Conservation (phyloP, 73 alveolate species). For the Blepharisma japonicum region DNA sequence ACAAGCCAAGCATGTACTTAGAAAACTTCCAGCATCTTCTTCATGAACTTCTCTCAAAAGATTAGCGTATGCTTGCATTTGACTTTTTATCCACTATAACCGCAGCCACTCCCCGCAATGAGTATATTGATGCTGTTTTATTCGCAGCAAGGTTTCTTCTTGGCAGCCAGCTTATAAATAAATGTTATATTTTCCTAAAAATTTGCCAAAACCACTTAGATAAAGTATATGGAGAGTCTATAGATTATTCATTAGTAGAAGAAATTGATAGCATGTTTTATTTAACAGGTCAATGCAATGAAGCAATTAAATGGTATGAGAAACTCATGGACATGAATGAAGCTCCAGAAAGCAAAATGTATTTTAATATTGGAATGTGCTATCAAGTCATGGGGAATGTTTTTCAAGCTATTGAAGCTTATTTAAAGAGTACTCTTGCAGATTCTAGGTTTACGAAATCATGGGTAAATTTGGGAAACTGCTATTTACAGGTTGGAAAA, state of each 20-base stretch:
- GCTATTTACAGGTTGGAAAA: neutral
- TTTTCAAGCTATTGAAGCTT: constrained; percentile 9
- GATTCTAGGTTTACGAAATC: constrained; percentile 14
- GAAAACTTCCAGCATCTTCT: neutral
- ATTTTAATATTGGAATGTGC: constrained; percentile 27
- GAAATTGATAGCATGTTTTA: constrained; percentile 17
- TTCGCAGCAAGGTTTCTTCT: constrained; percentile 25
- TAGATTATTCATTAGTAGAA: constrained; percentile 2
- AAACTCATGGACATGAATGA: constrained; percentile 6
- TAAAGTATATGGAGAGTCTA: neutral
- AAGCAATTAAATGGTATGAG: constrained; percentile 15
- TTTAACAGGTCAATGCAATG: neutral
- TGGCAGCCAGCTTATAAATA: neutral
- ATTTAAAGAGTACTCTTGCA: neutral
- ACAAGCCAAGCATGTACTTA: too few species aligned
- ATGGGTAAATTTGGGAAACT: neutral
- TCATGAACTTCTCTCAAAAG: constrained; percentile 1
- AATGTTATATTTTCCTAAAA: constrained; percentile 17
- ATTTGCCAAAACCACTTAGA: neutral
- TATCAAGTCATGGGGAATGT: neutral
- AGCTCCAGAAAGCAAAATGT: neutral
- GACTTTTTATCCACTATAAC: neutral
- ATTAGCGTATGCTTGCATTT: neutral
- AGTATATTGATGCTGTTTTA: constrained; percentile 22
- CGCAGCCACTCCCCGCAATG: neutral